phyloP scores from a whole-genome alignment of 1,139 yeast species.

The Hyphopichia buzzinii region DNA sequence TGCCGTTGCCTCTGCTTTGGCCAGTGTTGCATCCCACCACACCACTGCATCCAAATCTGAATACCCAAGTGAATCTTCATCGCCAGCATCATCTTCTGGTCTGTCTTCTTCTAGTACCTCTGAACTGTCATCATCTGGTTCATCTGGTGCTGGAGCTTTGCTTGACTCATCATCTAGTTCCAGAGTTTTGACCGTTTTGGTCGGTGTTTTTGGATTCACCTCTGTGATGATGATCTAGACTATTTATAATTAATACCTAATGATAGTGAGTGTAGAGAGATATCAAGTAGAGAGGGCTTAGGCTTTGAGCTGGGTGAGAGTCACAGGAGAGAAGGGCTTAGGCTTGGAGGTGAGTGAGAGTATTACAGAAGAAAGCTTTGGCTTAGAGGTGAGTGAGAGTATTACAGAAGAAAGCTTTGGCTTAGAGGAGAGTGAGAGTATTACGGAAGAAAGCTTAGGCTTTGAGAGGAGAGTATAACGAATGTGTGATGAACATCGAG shows the following conservation, averaged over 20 bases:
- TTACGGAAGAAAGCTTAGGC: too few relatives aligned
- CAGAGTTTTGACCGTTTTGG: conserved; percentile 1
- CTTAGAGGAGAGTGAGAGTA: too few relatives aligned
- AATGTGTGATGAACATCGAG: too few relatives aligned
- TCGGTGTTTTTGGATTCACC: conserved; percentile 2
- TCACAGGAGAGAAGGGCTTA: too few relatives aligned
- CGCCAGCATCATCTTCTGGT: conserved; percentile 6
- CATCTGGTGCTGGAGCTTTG: conserved; percentile 6
- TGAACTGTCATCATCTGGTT: conserved; percentile 3
- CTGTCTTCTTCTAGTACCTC: conserved; percentile 9
- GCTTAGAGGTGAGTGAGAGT: too few relatives aligned
- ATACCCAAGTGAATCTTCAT: conserved; percentile 3
- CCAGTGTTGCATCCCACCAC: conserved; percentile 1
- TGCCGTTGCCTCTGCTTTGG: conserved; percentile 4
- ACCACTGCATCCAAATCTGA: conserved; percentile 4
- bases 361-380: too few relatives aligned
- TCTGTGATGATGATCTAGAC: conserved; percentile 3
- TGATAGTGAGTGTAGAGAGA: background rate
- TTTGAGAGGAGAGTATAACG: too few relatives aligned
- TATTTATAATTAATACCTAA: background rate
- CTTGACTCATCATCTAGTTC: background rate
- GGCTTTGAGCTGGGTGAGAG: too few relatives aligned
- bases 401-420: too few relatives aligned
- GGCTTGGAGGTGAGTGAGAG: too few relatives aligned
- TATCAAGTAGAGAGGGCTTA: too few relatives aligned